Percentiles rank a stretch among this genome's conserved stretches.
phyloP scores from a whole-genome alignment of 2,329 filamentous ascomycete species.

The Myriosclerotinia curreyana region DNA sequence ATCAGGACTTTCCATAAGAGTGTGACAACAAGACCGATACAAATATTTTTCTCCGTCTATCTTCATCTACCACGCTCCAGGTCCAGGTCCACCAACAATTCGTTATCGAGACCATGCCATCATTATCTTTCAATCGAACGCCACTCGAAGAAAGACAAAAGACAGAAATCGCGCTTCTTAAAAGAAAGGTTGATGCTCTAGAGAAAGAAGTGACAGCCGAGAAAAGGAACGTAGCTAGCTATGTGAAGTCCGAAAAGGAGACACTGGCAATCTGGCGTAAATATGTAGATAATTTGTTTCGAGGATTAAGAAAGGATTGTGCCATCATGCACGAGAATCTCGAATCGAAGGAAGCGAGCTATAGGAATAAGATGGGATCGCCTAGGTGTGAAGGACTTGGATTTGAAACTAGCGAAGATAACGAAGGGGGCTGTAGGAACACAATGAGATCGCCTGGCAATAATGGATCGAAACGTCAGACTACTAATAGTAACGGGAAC shows the following conservation, averaged over 20 bases:
- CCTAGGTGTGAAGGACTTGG: not conserved
- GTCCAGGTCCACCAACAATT: not conserved
- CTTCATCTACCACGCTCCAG: not conserved
- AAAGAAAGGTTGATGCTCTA: not conserved
- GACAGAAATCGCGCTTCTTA: not conserved
- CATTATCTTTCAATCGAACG: not conserved
- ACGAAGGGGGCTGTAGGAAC: not conserved
- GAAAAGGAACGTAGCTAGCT: not conserved
- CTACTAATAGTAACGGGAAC: not conserved
- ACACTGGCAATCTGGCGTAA: not conserved
- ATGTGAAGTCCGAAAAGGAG: not conserved
- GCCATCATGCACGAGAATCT: not conserved
- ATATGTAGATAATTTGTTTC: not conserved
- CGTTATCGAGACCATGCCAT: not conserved
- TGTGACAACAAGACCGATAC: not conserved
- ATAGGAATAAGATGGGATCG: not conserved
- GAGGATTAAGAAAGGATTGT: not conserved
- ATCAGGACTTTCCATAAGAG: too few relatives aligned
- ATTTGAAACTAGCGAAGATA: not conserved
- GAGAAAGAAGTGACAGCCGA: not conserved
- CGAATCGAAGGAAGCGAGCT: not conserved
- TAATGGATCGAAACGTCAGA: not conserved
- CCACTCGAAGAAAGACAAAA: not conserved
- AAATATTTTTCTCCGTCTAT: not conserved
- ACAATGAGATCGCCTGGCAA: not conserved